phyloP scores from a whole-genome alignment of 805 yeast genomes.

The Pachysolen tannophilus region DNA sequence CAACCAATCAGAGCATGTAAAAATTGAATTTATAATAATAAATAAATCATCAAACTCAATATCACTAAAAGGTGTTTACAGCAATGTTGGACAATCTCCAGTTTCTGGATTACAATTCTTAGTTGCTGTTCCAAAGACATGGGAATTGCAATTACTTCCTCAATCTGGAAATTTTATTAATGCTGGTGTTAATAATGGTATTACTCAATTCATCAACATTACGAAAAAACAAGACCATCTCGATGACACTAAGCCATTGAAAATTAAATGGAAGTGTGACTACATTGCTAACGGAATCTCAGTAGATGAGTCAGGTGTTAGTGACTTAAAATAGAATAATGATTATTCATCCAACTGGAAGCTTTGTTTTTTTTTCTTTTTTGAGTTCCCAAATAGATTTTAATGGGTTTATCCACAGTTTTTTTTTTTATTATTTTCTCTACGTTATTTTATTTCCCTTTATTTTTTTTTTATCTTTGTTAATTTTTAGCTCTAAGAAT shows the following conservation, averaged over 20 bases:
- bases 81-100: conserved; percentile 38
- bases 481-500: too few relatives aligned
- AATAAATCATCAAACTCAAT: conserved; percentile 29
- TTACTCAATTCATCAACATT: conserved; percentile 43
- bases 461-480: too few relatives aligned
- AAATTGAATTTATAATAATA: conserved; percentile 36
- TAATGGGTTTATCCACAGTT: too few relatives aligned
- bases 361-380: too few relatives aligned
- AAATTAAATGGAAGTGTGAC: conserved; percentile 70
- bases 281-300: conserved; percentile 40
- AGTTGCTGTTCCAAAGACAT: conserved; percentile 64
- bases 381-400: too few relatives aligned
- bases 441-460: too few relatives aligned
- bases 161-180: conserved; percentile 50
- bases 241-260: conserved; percentile 30
- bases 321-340: conserved; percentile 8
- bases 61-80: conserved; percentile 38
- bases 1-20: conserved; percentile 36
- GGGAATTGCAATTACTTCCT: conserved; percentile 50
- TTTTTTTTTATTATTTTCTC: too few relatives aligned
- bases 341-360: too few relatives aligned
- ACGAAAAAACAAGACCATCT: conserved; percentile 25
- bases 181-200: conserved; percentile 38
- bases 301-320: conserved; percentile 52
- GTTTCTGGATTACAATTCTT: conserved; percentile 48